Base-by-base conservation (phyloP, 2,329 filamentous ascomycete species). In the Fusarium sp. region DNA sequence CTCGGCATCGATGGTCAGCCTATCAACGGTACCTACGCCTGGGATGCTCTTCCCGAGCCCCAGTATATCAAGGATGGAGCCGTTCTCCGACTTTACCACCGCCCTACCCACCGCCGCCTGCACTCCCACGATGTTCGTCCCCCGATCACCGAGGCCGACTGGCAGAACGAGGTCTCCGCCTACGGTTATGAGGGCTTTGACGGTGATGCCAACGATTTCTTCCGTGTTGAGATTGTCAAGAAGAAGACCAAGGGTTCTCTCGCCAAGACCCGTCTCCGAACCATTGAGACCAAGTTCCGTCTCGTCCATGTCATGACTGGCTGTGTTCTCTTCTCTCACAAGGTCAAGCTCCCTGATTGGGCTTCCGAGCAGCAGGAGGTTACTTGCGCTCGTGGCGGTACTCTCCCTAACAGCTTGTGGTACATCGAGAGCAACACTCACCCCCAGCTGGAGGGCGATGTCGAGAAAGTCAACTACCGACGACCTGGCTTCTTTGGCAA, bases 361-460 rank as follows among this genome's bases (percentile, higher is more conserved):
- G 96, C 92, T 50, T 99, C 91, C 57, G 96, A 98, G 80, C 96
- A 99, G 80, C 96, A 99, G 80, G 96, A 99, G 81, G 96, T 99
- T n/a, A 98, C 95, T 18, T 99, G 96, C 77, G 96, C 96, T 7
- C 91, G 90, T 73, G 91, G 92, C 51, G 96, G 93, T 73, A 97
- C 93, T 67, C 83, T 97, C 36, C 96, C 96, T 60, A 99, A 99
- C 86, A 97, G 93, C 76, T 82, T 99, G 72, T 99, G 96, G 96
- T 98, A 97, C 76, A 85, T 99, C 68, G 96, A 99, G 81, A 88
- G 89, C 71, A 99, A 99, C 79, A 86, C 90, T 66, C 96, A 98
- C 76, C 92, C 93, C 10, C 83, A 87, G 75, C 87, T 97, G 58
- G 88, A 88, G 20, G 85, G 86, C 2, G 86, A 90, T 69, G 90